These are phyloP conservation scores for Diaporthe citrichinensis DNA, from an alignment of 2,329 filamentous ascomycete species.

Conservation along the genomic window DNA sequence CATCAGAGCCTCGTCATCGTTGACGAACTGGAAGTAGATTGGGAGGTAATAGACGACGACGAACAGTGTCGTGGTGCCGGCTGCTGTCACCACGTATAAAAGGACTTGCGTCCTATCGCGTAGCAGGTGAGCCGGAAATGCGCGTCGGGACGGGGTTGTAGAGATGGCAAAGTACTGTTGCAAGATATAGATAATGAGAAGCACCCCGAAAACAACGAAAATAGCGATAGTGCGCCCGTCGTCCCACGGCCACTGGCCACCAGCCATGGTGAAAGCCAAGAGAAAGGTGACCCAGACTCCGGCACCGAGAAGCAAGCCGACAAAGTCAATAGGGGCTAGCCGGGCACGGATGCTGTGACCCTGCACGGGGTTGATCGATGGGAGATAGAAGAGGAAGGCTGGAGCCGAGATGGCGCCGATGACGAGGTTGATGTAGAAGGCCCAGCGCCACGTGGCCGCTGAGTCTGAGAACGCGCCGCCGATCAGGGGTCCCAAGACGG, in stretches of 20 bases:
- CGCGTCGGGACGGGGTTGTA: conserved; percentile 54
- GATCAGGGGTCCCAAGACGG: conserved; percentile 55
- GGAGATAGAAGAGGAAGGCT: conserved; percentile 59
- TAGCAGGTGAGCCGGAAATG: conserved; percentile 63
- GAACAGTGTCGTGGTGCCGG: conserved; percentile 51
- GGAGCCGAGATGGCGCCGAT: conserved; percentile 60
- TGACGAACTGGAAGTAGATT: conserved; percentile 34
- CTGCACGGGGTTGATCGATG: conserved; percentile 42
- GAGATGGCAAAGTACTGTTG: conserved; percentile 59
- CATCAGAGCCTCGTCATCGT: conserved; percentile 54
- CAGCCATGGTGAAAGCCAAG: conserved; percentile 65
- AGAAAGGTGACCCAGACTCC: conserved; percentile 57
- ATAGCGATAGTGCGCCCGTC: conserved; percentile 59
- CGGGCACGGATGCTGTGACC: conserved; percentile 39
- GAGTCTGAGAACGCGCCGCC: conserved; percentile 52
- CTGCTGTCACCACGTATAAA: conserved; percentile 56
- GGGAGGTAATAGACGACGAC: conserved; percentile 54
- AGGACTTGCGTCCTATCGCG: conserved; percentile 54
- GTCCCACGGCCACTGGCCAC: conserved; percentile 62
- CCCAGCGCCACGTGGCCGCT: conserved; percentile 54
- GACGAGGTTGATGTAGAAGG: conserved; percentile 66
- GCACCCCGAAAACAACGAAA: conserved; percentile 59
- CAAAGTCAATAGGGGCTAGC: conserved; percentile 56
- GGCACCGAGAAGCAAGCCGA: conserved; percentile 60
- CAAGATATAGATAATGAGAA: conserved; percentile 56